Percentiles rank a stretch among this genome's conserved stretches.
phyloP scores from a whole-genome alignment of 2,329 filamentous ascomycete genomes.

The Neopestalotiopsis sp. region DNA sequence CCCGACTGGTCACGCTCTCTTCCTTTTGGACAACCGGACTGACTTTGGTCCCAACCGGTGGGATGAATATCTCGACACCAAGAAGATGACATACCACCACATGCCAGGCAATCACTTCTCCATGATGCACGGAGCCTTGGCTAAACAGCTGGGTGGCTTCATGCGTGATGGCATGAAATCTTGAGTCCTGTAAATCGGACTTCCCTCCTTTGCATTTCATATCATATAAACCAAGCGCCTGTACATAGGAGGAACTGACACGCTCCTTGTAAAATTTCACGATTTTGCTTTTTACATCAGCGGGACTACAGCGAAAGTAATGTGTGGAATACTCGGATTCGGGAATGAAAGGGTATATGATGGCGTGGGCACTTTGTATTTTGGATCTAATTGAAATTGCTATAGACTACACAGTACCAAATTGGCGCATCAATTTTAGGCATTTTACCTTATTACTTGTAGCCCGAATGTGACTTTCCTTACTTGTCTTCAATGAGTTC shows the following conservation, averaged over 20 bases:
- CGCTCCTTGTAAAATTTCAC: conserved; percentile 12
- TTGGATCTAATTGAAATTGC: not conserved
- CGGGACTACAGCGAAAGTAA: not conserved
- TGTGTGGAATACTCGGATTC: not conserved
- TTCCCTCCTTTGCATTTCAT: conserved; percentile 6
- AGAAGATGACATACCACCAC: conserved; percentile 68
- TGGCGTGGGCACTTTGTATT: not conserved
- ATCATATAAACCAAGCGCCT: not conserved
- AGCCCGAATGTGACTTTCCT: too few species aligned
- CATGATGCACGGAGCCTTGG: conserved; percentile 71
- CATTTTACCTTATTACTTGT: too few species aligned
- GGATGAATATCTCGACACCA: conserved; percentile 67
- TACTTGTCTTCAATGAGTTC: too few species aligned
- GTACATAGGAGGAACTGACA: not conserved
- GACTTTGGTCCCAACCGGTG: conserved; percentile 75
- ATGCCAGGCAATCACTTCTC: conserved; percentile 78
- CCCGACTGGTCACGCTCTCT: conserved; percentile 66
- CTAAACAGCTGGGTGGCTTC: conserved; percentile 37
- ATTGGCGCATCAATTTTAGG: not conserved
- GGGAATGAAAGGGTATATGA: not conserved
- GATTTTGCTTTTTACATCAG: not conserved
- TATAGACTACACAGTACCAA: not conserved
- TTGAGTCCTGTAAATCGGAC: not conserved
- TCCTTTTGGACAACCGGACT: conserved; percentile 74
- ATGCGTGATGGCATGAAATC: conserved; percentile 36